A percentile compares a stretch with the other conserved stretches of the same genome.
phyloP scores from a whole-genome alignment of 1,284 basidiomycete genomes.

The Malassezia nana region DNA sequence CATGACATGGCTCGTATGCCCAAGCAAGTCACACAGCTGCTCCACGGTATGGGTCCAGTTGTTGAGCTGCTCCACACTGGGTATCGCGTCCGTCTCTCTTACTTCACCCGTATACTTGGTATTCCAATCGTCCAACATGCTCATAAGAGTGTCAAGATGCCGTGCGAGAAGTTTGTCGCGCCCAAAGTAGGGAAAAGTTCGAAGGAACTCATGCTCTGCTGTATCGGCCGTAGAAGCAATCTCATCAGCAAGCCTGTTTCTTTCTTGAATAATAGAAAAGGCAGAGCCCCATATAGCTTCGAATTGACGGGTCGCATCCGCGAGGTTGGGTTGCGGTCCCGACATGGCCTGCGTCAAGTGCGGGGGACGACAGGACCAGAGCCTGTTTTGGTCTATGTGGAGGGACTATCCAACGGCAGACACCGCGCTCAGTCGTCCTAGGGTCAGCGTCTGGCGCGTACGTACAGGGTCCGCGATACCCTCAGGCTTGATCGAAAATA shows the following conservation, averaged over 20 bases:
- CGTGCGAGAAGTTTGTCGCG: slow-evolving; percentile 8
- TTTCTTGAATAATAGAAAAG: slow-evolving; percentile 8
- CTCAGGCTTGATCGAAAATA: slow-evolving; percentile 67
- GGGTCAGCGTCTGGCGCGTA: neutral
- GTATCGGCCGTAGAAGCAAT: slow-evolving; percentile 5
- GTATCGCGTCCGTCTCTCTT: neutral
- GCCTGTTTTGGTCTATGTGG: neutral
- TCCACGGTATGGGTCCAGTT: slow-evolving; percentile 7
- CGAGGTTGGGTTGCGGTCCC: neutral
- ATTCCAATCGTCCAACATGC: slow-evolving; percentile 10
- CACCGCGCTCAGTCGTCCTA: slow-evolving; percentile 12
- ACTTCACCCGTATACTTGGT: neutral
- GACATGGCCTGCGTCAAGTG: neutral
- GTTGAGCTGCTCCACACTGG: neutral
- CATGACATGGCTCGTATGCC: slow-evolving; percentile 8
- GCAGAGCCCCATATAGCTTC: slow-evolving; percentile 10
- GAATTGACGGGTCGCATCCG: slow-evolving; percentile 7
- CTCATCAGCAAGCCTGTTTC: slow-evolving; percentile 11
- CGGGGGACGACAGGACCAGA: neutral
- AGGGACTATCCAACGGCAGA: neutral
- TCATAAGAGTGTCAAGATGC: slow-evolving; percentile 10
- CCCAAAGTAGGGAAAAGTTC: slow-evolving; percentile 13
- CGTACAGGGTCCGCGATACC: slow-evolving; percentile 48
- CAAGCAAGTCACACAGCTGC: slow-evolving; percentile 1
- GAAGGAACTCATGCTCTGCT: slow-evolving; percentile 3